phyloP scores from a whole-genome alignment of 495 filamentous ascomycete genomes.

The Geoglossum glabrum region DNA sequence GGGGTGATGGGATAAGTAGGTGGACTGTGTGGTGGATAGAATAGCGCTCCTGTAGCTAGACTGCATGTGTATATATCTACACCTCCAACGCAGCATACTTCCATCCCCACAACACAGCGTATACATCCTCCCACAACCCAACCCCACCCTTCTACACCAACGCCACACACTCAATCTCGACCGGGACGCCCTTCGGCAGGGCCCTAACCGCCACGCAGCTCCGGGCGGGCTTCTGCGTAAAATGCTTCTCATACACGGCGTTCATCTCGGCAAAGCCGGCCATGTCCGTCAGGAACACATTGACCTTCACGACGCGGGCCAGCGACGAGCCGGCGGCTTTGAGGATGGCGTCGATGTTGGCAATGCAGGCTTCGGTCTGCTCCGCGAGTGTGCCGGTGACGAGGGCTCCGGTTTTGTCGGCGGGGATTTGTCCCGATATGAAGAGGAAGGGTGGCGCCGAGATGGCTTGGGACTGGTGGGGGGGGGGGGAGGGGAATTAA shows the following conservation, averaged over 20 bases:
- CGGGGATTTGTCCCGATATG: conserved; percentile 85
- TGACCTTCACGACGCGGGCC: conserved; percentile 57
- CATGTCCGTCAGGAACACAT: conserved; percentile 71
- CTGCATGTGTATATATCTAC: too few species aligned
- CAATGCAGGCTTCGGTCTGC: conserved; percentile 53
- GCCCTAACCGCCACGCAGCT: conserved; percentile 83
- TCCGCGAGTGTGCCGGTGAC: conserved; percentile 56
- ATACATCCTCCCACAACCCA: too few species aligned
- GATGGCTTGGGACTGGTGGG: conserved; percentile 63
- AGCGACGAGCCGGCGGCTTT: conserved; percentile 57
- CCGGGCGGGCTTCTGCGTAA: conserved; percentile 71
- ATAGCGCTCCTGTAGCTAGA: too few species aligned
- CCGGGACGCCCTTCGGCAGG: conserved; percentile 71
- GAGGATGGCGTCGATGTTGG: conserved; percentile 61
- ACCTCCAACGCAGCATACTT: too few species aligned
- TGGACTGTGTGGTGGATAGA: too few species aligned
- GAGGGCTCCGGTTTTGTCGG: conserved; percentile 51
- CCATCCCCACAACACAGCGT: too few species aligned
- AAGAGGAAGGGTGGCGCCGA: conserved; percentile 66
- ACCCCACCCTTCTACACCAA: conserved; percentile 15
- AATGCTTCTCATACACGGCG: conserved; percentile 69
- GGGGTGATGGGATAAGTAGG: too few species aligned
- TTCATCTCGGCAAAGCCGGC: conserved; percentile 74
- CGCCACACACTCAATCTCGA: conserved; percentile 86
- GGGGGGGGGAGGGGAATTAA: not conserved